Evolutionary conservation across 1,139 yeast species (phyloP).

Genomic region (Taiozyma sp.): DNA sequence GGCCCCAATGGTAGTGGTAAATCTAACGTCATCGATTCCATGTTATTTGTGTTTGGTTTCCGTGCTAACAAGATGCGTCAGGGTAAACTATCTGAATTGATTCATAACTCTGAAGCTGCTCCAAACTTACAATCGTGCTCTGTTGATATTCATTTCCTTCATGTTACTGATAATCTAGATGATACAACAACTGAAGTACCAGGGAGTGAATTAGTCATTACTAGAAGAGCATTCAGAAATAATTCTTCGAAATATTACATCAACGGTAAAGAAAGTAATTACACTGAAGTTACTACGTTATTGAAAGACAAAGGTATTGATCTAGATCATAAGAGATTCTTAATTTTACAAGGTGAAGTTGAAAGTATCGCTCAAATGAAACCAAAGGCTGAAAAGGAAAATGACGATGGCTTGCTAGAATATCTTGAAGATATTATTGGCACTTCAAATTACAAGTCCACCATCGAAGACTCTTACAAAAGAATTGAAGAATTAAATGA

Average conservation of each 20-base stretch:
- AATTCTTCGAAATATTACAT: constrained; percentile 79
- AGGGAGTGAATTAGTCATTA: constrained; percentile 59
- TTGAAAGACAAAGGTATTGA: constrained; percentile 87
- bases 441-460: constrained; percentile 74
- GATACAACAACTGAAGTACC: constrained; percentile 42
- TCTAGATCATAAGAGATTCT: constrained; percentile 88
- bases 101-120: constrained; percentile 77
- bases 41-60: constrained; percentile 95
- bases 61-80: constrained; percentile 97
- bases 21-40: constrained; percentile 94
- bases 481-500: constrained; percentile 72
- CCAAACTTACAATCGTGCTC: constrained; percentile 72
- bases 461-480: constrained; percentile 61
- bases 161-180: constrained; percentile 59
- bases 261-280: constrained; percentile 64
- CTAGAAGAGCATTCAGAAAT: constrained; percentile 75
- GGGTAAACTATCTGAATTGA: constrained; percentile 82
- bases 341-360: constrained; percentile 96
- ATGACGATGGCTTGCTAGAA: constrained; percentile 91
- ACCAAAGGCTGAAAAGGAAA: constrained; percentile 89
- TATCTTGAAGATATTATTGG: constrained; percentile 97
- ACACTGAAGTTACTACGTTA: constrained; percentile 73
- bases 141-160: constrained; percentile 89
- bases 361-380: constrained; percentile 99
- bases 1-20: constrained; percentile 99